Evolutionary conservation across 73 alveolate species (phyloP), one percentile per base, ranked within the genome.

Genomic region (Effrenium voratum): DNA sequence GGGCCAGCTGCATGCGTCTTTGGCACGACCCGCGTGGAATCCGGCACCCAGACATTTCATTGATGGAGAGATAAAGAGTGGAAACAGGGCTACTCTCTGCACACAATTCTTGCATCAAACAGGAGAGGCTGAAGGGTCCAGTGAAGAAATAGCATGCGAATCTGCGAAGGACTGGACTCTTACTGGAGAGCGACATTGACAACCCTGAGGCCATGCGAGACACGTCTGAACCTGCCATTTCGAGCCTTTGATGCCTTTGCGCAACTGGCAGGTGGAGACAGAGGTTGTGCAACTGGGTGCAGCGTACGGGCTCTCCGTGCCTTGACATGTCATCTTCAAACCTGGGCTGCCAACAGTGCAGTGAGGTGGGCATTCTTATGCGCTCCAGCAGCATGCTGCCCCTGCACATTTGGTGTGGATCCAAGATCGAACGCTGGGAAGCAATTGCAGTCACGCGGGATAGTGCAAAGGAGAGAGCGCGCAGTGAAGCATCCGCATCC

Each of bases 161-260:
- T n/a, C n/a, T n/a, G n/a, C n/a, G n/a, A n/a, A 81, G 91, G 47
- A 81, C 72, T 47, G 91, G 91, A 34, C 91, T 81, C 32, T 32
- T 81, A 72, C 49, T 81, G 72, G 91, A 81, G 49, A 47, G 90
- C 90, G 45, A 43, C 88, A 45, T 45, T 32, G 88, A 77, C 32
- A 43, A 30, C 68, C 45, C 88, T 28, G 45, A 77, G 88, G 88
- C 88, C 75, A 4, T 4, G 75, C 16, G 36, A 66, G 44, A 15
- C 36, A 10, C n/a, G 36, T 63, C n/a, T n/a, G n/a, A n/a, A n/a
- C 3, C 28, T 55, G 68, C 12, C 68, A 55, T 55, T 55, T 55
- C 68, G 68, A 2, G 72, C 72, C 72, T 22, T 57, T 22, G 72
- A 30, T 22, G 72, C 16, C 28, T 57, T 0, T 57, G 72, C 28